Conservation (phyloP, 306 rosid genomes). For the Corylus heterophylla region DNA sequence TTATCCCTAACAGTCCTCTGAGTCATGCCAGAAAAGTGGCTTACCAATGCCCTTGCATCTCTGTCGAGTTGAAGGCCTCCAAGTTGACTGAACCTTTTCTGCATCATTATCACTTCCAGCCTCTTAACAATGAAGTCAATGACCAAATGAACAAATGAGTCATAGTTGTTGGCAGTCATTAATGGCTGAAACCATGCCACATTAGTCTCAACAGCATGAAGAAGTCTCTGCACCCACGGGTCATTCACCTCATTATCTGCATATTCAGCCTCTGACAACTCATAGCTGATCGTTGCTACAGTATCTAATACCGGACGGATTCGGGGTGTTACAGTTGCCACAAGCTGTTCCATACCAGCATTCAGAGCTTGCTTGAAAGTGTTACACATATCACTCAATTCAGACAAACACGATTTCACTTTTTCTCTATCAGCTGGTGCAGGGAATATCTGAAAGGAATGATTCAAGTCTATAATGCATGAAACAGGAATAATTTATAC, state of each 20-base stretch:
- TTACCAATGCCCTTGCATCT: constrained; percentile 89
- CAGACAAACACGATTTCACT: constrained; percentile 91
- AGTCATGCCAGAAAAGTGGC: constrained; percentile 90
- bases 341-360: constrained; percentile 85
- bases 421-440: constrained; percentile 79
- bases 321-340: constrained; percentile 71
- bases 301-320: constrained; percentile 79
- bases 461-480: constrained; percentile 14
- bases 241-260: constrained; percentile 96
- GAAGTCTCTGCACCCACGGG: constrained; percentile 98
- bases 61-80: constrained; percentile 98
- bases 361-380: constrained; percentile 83
- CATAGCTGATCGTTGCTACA: constrained; percentile 86
- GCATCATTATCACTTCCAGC: constrained; percentile 98
- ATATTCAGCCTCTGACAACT: constrained; percentile 85
- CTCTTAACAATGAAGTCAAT: constrained; percentile 88
- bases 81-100: constrained; percentile 90
- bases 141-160: constrained; percentile 74
- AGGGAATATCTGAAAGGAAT: constrained; percentile 64
- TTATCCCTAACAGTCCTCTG: constrained; percentile 94
- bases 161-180: constrained; percentile 87
- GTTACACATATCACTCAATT: constrained; percentile 80
- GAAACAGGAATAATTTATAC: neutral
- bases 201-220: constrained; percentile 86
- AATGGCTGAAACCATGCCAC: constrained; percentile 87